Base-by-base conservation (phyloP, 2,329 filamentous ascomycete species). In the Calonectria leucothoes region DNA sequence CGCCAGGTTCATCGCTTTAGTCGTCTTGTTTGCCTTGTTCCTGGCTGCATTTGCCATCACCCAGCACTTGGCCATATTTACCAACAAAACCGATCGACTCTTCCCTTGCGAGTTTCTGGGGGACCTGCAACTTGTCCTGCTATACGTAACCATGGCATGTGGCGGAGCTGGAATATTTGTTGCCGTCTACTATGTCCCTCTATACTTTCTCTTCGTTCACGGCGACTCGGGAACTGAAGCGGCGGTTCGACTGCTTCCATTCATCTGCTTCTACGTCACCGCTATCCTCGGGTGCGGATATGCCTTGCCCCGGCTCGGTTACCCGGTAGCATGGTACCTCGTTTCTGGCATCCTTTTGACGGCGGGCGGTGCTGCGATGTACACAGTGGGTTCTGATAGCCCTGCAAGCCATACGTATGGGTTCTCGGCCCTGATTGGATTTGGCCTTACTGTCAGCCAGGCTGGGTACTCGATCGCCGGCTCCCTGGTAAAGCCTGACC, bases 1-100 rank as follows among this genome's bases (percentile, higher is more conserved):
- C 17, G 84, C 84, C 0, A 81, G 82, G 0, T 84, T 85, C 59
- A 88, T 91, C 69, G 84, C 82, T 0, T 82, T 87, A 3, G 87
- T 87, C 67, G 82, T 87, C 29, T 77, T 88, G 8, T 85, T 84
- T 7, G 85, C 81, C 4, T 75, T 88, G 1, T 78, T 87, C 0
- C 78, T 81, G 25, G 71, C 55, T 6, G 77, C 84, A 23, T 82
- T 81, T 17, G 82, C 82, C 2, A 27, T 75, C 55, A 85, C 86
- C 51, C 83, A 85, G 17, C 81, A 86, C 11, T 87, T 87, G 71
- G 79, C 87, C 14, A 81, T 86, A 2, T 79, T 82, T 10, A 77
- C 82, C 1, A 87, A 82, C 25, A 81, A 80, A 15, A 66, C 27
- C 20, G 69, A 82, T 79, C 83, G 82, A 0, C 68, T 83, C 23